Base-by-base conservation (phyloP, 495 filamentous ascomycete species). In the Penicillium tannophilum region DNA sequence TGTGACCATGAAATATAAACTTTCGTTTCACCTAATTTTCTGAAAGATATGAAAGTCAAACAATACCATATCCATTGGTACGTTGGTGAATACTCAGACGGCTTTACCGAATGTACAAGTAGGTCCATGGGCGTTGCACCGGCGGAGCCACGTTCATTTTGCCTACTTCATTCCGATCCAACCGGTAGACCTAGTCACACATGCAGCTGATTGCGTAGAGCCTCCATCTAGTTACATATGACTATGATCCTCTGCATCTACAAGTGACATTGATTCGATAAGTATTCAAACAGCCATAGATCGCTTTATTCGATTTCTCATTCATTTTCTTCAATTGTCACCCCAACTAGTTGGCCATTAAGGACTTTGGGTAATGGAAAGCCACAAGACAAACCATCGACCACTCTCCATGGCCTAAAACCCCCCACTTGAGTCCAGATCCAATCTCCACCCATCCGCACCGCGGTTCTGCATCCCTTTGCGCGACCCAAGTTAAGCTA, bases 351-450 rank as follows among this genome's bases (percentile, higher is more conserved):
- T 28, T 28, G 28, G 0, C 28, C 4, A 28, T 7, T 7, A 28
- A 5, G 28, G 10, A 1, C 39, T 3, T 23, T 16, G 39, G 39
- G 16, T 17, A 17, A 16, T 17, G 39, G n/a, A 16, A 41, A 41
- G 14, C 39, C 39, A 41, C 39, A 17, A 41, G 39, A 41, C 33
- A 41, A 23, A 10, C 33, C 33, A 14, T 11, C 12, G 12, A 6
- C 16, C 43, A 16, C 43, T 45, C 43, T 28, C 6, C 28, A 0
- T 4, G 28, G 28, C 28, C 28, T 28, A 28, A 7, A 4, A 17
- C 44, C 26, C 44, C 24, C 44, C 44, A 28, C 44, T 41, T 17
- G 39, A 41, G 44, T 24, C 44, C 44, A 47, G 44, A 47, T 47
- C 9, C 44, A 24, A 47, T 26, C 44, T 11, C 44, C 44, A 24